Base-by-base conservation (phyloP, 441 rosid genomes). In the Erysimum cheiri region DNA sequence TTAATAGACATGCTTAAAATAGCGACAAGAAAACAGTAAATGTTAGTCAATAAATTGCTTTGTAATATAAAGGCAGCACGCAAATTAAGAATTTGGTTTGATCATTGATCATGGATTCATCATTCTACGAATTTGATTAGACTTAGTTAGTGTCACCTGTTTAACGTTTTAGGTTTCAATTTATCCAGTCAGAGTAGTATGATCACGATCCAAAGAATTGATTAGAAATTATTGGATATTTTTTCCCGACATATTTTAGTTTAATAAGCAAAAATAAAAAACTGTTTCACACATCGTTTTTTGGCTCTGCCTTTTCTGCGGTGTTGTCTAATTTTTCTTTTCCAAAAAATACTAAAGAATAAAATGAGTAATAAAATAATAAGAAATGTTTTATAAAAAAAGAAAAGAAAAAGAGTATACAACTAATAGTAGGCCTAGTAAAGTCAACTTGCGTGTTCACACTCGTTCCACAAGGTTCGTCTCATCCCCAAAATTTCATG, bases 391-490 rank as follows among this genome's bases (percentile, higher is more conserved):
- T 4, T n/a, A n/a, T n/a, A n/a, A 5, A 58, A 50, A 49, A 49
- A 9, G 8, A 4, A 8, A 50, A 12, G 8, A 28, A 43, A 70
- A 59, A 33, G 13, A 53, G 32, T 8, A 8, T 12, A 22, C 22
- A n/a, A n/a, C n/a, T n/a, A 19, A 19, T 19, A 19, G 24, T 22
- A 10, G 49, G 19, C 58, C 14, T 48, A 24, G 2, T 63, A 75
- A 75, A 69, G 79, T 75, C 79, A 75, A 75, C 79, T 64, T 48
- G 75, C 79, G 75, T 75, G 79, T 75, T 75, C 79, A 75, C 79
- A 75, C 79, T 58, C 14, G 12, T 40, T n/a, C 76, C 67, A 73
- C 77, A 73, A 58, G 60, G 43, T 58, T 57, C 71, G 66, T 49
- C 47, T 73, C 71, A 33, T 37, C 71, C 22, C 71, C 60, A 61